Evolutionary conservation across 2,329 filamentous ascomycete species (phyloP), one percentile per base, ranked within the genome.

Genomic region (Phoma sp.): DNA sequence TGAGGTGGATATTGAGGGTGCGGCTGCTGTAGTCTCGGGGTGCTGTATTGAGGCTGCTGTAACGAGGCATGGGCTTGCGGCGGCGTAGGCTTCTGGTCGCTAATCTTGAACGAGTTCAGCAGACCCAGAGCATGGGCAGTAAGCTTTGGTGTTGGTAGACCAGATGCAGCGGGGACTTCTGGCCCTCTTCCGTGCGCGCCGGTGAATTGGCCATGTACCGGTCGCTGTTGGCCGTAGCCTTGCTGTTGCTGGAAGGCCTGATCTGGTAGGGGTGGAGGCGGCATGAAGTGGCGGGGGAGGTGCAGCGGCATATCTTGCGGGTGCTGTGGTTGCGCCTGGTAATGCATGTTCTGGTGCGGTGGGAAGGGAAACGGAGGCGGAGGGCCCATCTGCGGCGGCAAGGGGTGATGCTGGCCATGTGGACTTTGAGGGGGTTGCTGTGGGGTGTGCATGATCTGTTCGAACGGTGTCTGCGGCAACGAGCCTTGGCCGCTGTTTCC

Each of bases 401-500:
- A 81, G 50, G 83, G 80, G 66, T 85, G 81, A 38, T 77, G 76
- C 26, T 77, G 67, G 42, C 87, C 85, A 37, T 72, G 69, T 6
- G 86, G 85, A 34, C 82, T 84, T 33, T 76, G 78, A 12, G 86
- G 84, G 12, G 86, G 84, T 66, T 83, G 80, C 23, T 81, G 69
- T 18, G 81, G 78, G 21, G 82, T 78, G 5, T 72, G 68, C 43
- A 79, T 74, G 15, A 79, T 77, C 56, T 85, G 83, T 12, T 88
- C 84, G 26, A 84, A 71, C 7, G 85, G 82, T 5, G 83, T 84
- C 32, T 54, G 62, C 4, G 74, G 74, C 7, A 60, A 34, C 7
- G 57, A 52, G 18, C 42, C 39, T 21, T 56, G 56, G 42, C 57
- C 57, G 45, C 53, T 63, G 56, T 55, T 65, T 29, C 57, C 69